Base-by-base conservation (phyloP, 1,139 yeast genomes). In the Blastobotrys buckinghamii region DNA sequence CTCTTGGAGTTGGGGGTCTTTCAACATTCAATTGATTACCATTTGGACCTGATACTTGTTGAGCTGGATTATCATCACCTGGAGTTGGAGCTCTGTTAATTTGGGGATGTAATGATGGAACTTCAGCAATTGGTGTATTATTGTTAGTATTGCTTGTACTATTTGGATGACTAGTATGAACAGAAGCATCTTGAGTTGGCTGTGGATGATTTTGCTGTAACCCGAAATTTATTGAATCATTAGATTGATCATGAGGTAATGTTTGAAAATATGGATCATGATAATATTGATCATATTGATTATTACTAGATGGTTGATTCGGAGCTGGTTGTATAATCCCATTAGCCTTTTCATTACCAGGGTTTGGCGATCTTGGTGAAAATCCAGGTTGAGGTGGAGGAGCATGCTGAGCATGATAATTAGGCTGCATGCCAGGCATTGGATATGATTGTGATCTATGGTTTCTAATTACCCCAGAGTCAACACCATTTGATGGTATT, bases 381-480 rank as follows among this genome's bases (percentile, higher is more conserved):
- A 19, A 12, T 41, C 29, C 39, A 6, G 19, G 5, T 7, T 4
- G 32, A 2, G 45, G 32, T 16, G 32, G 20, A 8, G 20, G 34
- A 26, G 39, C 16, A 9, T 35, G 37, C 16, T 15, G 37, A 13
- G 20, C 29, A n/a, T 17, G 44, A n/a, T 29, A 27, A 17, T 29
- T 8, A 5, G 6, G 5, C n/a, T n/a, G 37, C 36, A 41, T 27
- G 5, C 45, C 45, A 26, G 42, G 38, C 43, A 44, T 39, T 39
- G 51, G 51, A 33, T 44, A 45, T 6, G 51, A 48, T 16, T 44
- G 44, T 19, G 51, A 48, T 37, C 51, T 42, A 15, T 45, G 44
- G 39, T 41, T 46, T n/a, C 49, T 41, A n/a, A 45, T 27, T 7
- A 26, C n/a, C 16, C 9, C 16, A 37, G 10, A 13, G 8, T 37